Conservation (phyloP, 441 rosid species). For the Monsonia emarginata region DNA sequence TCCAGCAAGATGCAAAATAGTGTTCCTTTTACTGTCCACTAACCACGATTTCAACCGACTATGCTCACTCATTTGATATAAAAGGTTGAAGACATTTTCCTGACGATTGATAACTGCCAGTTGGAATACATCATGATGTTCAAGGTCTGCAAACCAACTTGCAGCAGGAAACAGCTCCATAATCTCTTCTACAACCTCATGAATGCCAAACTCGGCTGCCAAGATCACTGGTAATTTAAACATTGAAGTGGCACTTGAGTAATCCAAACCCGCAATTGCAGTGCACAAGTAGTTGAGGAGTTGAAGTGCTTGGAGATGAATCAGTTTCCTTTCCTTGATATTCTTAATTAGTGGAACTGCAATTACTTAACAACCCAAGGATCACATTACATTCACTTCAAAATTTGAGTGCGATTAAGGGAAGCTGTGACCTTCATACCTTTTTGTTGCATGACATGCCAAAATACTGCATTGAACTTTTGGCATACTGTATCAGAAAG, state of each 20-base stretch:
- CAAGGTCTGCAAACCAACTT: background rate
- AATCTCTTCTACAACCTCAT: background rate
- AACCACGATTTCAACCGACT: constrained; percentile 20
- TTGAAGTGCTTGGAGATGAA: background rate
- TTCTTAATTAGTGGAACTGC: background rate
- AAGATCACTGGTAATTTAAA: background rate
- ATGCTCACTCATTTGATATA: constrained; percentile 24
- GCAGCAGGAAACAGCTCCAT: background rate
- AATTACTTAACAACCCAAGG: background rate
- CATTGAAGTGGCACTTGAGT: background rate
- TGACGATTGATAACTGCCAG: background rate
- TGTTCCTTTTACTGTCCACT: constrained; percentile 21
- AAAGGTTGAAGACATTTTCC: constrained; percentile 31
- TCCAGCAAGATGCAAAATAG: constrained; percentile 35
- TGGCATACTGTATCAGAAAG: background rate
- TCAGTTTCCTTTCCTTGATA: background rate
- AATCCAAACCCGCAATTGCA: background rate
- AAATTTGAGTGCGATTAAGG: background rate
- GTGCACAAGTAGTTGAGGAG: background rate
- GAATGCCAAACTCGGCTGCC: background rate
- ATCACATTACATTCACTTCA: background rate
- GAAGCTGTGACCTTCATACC: background rate
- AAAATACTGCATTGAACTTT: background rate
- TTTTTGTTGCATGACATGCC: background rate
- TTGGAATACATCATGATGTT: background rate